Percentiles rank a stretch among this genome's conserved stretches.
Conservation (phyloP, 768 basidiomycete genomes). For the Lactifluus hygrophoroides region DNA sequence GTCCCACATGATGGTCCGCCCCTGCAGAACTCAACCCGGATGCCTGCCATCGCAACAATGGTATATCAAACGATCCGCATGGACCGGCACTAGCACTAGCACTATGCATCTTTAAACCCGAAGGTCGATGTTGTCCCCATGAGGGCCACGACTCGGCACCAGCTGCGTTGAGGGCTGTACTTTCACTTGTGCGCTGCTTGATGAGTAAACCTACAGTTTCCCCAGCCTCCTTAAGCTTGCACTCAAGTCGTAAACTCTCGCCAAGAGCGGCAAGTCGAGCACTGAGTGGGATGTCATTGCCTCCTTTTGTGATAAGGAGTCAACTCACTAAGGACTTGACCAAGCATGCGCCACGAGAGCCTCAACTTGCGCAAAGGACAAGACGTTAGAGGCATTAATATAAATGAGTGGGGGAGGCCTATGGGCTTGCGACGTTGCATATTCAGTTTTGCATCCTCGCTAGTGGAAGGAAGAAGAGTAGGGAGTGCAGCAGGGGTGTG, state of each 20-base stretch:
- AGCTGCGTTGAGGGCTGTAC: conserved; percentile 8
- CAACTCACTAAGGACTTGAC: conserved; percentile 70
- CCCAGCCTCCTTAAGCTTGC: conserved; percentile 42
- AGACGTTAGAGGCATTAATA: conserved; percentile 56
- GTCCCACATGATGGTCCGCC: conserved; percentile 23
- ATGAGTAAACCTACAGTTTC: conserved; percentile 19
- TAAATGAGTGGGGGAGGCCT: conserved; percentile 29
- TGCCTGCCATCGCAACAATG: background rate
- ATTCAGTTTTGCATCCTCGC: background rate
- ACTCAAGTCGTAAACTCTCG: conserved; percentile 75
- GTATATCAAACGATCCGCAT: background rate
- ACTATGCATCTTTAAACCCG: conserved; percentile 6
- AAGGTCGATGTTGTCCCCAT: conserved; percentile 6
- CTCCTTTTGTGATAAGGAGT: conserved; percentile 38
- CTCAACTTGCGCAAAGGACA: conserved; percentile 76
- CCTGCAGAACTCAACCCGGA: conserved; percentile 15
- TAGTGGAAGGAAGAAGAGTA: background rate
- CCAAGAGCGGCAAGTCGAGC: conserved; percentile 86
- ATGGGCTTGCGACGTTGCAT: background rate
- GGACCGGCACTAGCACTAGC: conserved; percentile 16
- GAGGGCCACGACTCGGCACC: conserved; percentile 8
- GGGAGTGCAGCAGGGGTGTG: conserved; percentile 7
- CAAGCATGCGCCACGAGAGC: conserved; percentile 70
- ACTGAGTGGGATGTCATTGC: conserved; percentile 56
- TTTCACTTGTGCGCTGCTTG: conserved; percentile 13